Evolutionary conservation across 371 early-diverging fungal genomes (phyloP), one percentile per base, ranked within the genome.

Genomic region (Rhizopus stolonifer): DNA sequence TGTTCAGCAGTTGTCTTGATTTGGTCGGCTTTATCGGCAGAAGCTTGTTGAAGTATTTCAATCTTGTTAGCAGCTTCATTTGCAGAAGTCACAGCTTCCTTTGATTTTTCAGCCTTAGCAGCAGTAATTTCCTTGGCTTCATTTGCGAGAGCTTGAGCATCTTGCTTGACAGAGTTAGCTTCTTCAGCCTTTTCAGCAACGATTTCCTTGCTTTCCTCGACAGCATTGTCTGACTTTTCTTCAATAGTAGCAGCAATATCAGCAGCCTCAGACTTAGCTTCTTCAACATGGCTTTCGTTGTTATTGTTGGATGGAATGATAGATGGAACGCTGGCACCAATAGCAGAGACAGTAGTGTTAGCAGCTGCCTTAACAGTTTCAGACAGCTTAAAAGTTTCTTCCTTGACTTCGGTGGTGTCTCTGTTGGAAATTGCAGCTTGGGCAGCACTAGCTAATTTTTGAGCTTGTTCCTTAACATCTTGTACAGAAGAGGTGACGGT

Each of bases 281-380:
- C 39, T 19, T 54, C 46, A n/a, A n/a, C n/a, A n/a, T n/a, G n/a
- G n/a, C n/a, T n/a, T n/a, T n/a, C n/a, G n/a, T n/a, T n/a, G n/a
- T n/a, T n/a, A n/a, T n/a, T n/a, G n/a, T n/a, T n/a, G 8, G 61
- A 34, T 14, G 32, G 23, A 8, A 21, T 50, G 51, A 39, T 18
- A 52, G 52, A 26, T 13, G 56, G 47, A n/a, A 21, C 46, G 52
- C 46, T 46, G 51, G 51, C 52, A 50, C 40, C 43, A n/a, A 40
- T 46, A 14, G 49, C 48, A 33, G 36, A 23, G 21, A 10, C 54
- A 14, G 36, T 23, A 10, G 36, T 39, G 19, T 15, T 40, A 9
- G 49, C 56, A 49, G 49, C 49, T 31, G 31, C 24, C 55, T 47
- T 54, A 18, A 40, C 54, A 46, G 51, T 26, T 10, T 54, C 45